Conservation (phyloP, 2,329 filamentous ascomycete species). For the Beauveria sp. region DNA sequence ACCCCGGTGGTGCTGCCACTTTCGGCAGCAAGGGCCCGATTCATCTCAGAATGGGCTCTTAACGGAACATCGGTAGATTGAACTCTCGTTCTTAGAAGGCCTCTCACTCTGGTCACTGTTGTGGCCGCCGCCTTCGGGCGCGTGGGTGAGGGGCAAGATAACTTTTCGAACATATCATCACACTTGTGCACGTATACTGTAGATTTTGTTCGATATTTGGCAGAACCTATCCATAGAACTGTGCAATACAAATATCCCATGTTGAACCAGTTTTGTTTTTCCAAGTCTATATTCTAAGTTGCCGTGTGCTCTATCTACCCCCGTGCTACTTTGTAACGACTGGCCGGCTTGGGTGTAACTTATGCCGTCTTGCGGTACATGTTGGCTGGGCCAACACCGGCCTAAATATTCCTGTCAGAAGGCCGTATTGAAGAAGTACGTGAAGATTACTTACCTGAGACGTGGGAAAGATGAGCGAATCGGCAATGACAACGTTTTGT, state of each 20-base stretch:
- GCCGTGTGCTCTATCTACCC: not conserved
- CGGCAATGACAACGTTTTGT: slow-evolving; percentile 86
- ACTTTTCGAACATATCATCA: slow-evolving; percentile 30
- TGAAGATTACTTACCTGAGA: slow-evolving; percentile 59
- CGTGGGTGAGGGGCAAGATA: slow-evolving; percentile 34
- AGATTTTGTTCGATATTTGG: not conserved
- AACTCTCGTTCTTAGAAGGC: slow-evolving; percentile 33
- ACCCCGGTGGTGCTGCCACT: slow-evolving; percentile 64
- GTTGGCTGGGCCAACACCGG: not conserved
- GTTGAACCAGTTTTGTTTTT: not conserved
- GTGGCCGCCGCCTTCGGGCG: slow-evolving; percentile 19
- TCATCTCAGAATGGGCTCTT: slow-evolving; percentile 62
- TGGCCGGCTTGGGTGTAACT: not conserved
- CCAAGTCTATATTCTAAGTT: slow-evolving; percentile 7
- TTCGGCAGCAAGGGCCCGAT: slow-evolving; percentile 65
- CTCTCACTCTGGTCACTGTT: slow-evolving; percentile 20
- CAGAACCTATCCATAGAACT: not conserved
- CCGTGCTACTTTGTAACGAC: not conserved
- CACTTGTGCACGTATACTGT: not conserved
- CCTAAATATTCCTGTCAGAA: not conserved
- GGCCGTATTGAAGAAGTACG: not conserved
- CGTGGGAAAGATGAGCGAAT: slow-evolving; percentile 79
- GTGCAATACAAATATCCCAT: not conserved
- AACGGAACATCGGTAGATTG: slow-evolving; percentile 77
- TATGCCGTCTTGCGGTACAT: slow-evolving; percentile 7